Evolutionary conservation across 2,329 filamentous ascomycete species (phyloP).

Genomic region (Trichoderma atrobrunneum): DNA sequence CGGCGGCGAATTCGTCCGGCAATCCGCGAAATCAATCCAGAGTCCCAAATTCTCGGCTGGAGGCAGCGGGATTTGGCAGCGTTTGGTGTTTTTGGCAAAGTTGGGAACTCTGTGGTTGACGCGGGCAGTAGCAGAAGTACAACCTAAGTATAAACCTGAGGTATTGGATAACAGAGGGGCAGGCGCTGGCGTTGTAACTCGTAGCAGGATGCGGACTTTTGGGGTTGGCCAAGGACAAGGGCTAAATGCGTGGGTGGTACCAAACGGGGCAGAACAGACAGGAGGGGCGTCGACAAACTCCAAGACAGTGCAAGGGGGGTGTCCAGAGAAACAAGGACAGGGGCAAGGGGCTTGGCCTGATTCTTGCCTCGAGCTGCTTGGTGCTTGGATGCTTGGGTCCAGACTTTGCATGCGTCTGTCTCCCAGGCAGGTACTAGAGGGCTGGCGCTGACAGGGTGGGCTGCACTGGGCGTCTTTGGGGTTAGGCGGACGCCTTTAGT

Average conservation of each 20-base stretch:
- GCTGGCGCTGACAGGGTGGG: conserved; percentile 14
- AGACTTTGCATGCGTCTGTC: not conserved
- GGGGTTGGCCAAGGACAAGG: conserved; percentile 16
- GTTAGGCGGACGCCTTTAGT: not conserved
- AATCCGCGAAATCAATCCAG: not conserved
- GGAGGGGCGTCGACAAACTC: not conserved
- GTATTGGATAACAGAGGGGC: conserved; percentile 14
- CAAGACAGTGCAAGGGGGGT: not conserved
- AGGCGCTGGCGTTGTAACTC: not conserved
- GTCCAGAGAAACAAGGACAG: not conserved
- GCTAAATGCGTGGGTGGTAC: not conserved
- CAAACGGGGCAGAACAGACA: not conserved
- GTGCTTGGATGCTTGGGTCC: not conserved
- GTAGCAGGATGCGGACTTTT: conserved; percentile 17
- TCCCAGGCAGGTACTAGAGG: not conserved
- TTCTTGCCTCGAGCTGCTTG: not conserved
- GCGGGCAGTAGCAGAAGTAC: conserved; percentile 5
- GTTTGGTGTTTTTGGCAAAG: not conserved
- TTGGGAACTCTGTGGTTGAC: conserved; percentile 12
- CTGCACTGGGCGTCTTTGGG: conserved; percentile 11
- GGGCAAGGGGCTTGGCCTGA: conserved; percentile 9
- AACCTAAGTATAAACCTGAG: not conserved
- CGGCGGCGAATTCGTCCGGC: not conserved
- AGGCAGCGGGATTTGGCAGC: not conserved
- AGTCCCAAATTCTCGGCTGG: not conserved